Base-by-base conservation (phyloP, 2,329 filamentous ascomycete genomes). In the Curvularia eragrostidis region DNA sequence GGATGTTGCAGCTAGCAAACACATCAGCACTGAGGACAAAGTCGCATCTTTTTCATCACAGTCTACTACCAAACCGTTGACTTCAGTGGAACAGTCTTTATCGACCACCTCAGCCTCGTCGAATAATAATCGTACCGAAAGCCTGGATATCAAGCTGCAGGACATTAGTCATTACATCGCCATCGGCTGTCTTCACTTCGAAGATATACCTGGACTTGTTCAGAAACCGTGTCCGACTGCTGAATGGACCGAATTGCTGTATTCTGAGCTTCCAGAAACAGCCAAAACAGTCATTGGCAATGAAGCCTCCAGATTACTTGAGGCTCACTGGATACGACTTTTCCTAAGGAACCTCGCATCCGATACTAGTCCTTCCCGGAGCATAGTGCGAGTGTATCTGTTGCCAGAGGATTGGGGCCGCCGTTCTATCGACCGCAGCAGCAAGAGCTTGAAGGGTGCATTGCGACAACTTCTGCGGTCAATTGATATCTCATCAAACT, bases 351-450 rank as follows among this genome's bases (percentile, higher is more conserved):
- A 49, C 10, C 36, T 48, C 5, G 26, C 36, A 2, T 12, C 36
- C n/a, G 28, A 26, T 10, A 48, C 8, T 19, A 8, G 7, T 5
- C n/a, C 30, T 30, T n/a, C 15, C 13, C 36, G 19, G 21, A 62
- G 52, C 26, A 41, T 77, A 34, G 46, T 86, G 7, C 82, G 88
- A 21, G 78, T 91, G 0, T 87, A 89, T 65, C 64, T 90, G 3
- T 80, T 91, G 2, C 87, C 89, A 2, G 86, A 90, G 62, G 90
- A 93, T 73, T 79, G 86, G 32, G 81, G 83, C 2, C 82, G 85
- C 28, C 71, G 78, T 1, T 72, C 74, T 3, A 78, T 90, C n/a
- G 78, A 84, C 38, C 81, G 86, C 6, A 78, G 76, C 1, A 77
- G 81, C 54, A 65, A 64, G 1, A 72, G 67, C 15, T 71, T 89